Conservation (phyloP, 2,329 filamentous ascomycete species). For the Neoarthrinium moseri region DNA sequence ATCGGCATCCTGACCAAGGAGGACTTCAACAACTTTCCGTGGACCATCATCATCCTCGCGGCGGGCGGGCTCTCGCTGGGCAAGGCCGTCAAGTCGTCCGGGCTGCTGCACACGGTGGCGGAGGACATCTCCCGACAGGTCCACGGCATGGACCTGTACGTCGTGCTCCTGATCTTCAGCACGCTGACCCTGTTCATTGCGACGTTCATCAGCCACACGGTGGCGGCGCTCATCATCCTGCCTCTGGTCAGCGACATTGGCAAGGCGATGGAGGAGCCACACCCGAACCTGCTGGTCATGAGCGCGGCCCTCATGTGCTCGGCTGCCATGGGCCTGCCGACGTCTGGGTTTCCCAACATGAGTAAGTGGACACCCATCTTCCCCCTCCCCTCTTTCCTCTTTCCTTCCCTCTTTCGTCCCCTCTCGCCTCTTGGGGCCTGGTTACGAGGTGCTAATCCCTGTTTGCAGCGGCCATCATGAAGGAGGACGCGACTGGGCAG, state of each 20-base stretch:
- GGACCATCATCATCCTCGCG: constrained; percentile 98
- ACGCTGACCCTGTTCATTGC: constrained; percentile 85
- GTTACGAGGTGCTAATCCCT: constrained; percentile 40
- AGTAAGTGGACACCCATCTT: no score
- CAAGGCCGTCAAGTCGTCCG: constrained; percentile 91
- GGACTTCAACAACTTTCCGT: constrained; percentile 99
- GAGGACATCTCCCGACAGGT: constrained; percentile 71
- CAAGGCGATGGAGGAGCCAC: constrained; percentile 78
- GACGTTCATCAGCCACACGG: constrained; percentile 97
- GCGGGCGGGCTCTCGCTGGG: constrained; percentile 90
- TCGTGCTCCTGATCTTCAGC: constrained; percentile 82
- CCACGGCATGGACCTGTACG: constrained; percentile 78
- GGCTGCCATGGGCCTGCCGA: constrained; percentile 95
- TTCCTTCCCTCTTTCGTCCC: not conserved
- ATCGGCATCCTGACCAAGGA: constrained; percentile 96
- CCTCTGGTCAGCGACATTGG: constrained; percentile 89
- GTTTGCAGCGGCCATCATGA: constrained; percentile 81
- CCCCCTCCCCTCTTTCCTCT: no score
- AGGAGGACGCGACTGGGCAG: constrained; percentile 92
- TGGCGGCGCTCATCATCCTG: constrained; percentile 91
- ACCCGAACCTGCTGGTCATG: constrained; percentile 95
- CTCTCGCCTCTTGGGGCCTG: constrained; percentile 2
- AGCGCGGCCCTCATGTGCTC: constrained; percentile 92
- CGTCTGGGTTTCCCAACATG: constrained; percentile 98
- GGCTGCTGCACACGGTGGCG: constrained; percentile 86